phyloP scores from a whole-genome alignment of 2,329 filamentous ascomycete species.

The Chaetothyriales sp. region DNA sequence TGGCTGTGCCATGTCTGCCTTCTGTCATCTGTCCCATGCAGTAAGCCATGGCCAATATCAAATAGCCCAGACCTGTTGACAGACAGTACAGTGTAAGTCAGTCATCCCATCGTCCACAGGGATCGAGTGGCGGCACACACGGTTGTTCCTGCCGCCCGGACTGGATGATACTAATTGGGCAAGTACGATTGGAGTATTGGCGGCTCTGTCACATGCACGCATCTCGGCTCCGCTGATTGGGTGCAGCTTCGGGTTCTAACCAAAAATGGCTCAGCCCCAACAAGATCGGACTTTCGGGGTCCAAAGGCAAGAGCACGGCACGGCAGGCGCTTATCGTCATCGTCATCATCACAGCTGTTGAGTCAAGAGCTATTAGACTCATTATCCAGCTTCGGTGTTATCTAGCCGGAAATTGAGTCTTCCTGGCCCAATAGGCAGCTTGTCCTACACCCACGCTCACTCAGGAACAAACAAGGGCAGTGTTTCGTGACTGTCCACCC shows the following conservation, averaged over 20 bases:
- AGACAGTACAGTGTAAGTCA: too few species aligned
- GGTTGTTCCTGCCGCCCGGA: not conserved
- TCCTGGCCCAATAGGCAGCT: not conserved
- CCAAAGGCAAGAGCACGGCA: not conserved
- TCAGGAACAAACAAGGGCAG: not conserved
- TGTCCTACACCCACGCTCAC: not conserved
- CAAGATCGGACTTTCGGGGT: not conserved
- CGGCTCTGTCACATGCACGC: not conserved
- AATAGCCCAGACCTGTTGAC: not conserved
- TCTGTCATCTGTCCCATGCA: not conserved
- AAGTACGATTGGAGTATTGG: not conserved
- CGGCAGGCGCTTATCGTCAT: not conserved
- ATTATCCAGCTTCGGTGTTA: not conserved
- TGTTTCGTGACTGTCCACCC: not conserved
- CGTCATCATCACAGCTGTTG: not conserved
- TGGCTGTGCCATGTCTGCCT: too few species aligned
- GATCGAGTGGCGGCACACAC: too few species aligned
- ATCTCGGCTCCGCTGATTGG: not conserved
- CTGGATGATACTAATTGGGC: not conserved
- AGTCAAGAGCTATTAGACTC: not conserved
- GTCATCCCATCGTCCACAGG: too few species aligned
- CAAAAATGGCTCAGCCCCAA: not conserved
- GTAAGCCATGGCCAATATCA: not conserved
- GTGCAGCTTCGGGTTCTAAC: not conserved
- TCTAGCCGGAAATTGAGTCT: not conserved